Conservation (phyloP, 2,329 filamentous ascomycete genomes). For the Apiospora marii region DNA sequence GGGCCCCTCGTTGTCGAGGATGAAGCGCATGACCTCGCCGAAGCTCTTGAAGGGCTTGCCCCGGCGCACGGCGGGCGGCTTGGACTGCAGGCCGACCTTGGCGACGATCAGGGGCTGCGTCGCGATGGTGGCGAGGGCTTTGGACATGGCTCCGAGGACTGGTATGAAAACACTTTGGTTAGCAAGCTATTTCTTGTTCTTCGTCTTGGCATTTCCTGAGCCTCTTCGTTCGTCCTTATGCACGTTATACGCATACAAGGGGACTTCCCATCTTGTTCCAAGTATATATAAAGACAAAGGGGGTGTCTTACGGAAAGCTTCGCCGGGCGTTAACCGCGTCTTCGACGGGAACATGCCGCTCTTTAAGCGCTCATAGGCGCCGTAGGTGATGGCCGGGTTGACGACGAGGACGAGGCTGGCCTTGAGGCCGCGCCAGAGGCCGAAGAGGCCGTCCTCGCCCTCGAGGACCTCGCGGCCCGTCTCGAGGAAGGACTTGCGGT, state of each 20-base stretch:
- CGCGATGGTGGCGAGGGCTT: conserved; percentile 86
- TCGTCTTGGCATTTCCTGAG: conserved; percentile 14
- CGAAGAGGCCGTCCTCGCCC: conserved; percentile 87
- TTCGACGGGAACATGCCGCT: conserved; percentile 80
- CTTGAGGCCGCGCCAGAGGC: conserved; percentile 94
- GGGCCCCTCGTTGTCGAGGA: conserved; percentile 85
- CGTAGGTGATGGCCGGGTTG: conserved; percentile 97
- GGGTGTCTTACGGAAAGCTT: conserved; percentile 83
- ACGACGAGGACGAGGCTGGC: conserved; percentile 94
- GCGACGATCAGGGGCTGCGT: conserved; percentile 97
- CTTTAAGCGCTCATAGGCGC: conserved; percentile 90
- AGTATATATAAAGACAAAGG: not conserved
- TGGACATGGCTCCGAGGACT: conserved; percentile 94
- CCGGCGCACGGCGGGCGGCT: conserved; percentile 81
- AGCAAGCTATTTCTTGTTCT: conserved; percentile 33
- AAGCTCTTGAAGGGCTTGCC: conserved; percentile 96
- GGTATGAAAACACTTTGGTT: not conserved
- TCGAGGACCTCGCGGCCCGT: conserved; percentile 90
- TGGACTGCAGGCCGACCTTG: conserved; percentile 95
- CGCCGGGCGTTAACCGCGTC: conserved; percentile 77
- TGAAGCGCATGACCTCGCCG: conserved; percentile 92
- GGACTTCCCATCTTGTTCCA: not conserved
- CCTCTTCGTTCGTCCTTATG: not conserved
- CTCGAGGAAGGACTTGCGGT: conserved; percentile 85
- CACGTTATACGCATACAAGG: not conserved